Conservation (phyloP, 192 early-diverging fungal genomes). For the Dissophora ornata region DNA sequence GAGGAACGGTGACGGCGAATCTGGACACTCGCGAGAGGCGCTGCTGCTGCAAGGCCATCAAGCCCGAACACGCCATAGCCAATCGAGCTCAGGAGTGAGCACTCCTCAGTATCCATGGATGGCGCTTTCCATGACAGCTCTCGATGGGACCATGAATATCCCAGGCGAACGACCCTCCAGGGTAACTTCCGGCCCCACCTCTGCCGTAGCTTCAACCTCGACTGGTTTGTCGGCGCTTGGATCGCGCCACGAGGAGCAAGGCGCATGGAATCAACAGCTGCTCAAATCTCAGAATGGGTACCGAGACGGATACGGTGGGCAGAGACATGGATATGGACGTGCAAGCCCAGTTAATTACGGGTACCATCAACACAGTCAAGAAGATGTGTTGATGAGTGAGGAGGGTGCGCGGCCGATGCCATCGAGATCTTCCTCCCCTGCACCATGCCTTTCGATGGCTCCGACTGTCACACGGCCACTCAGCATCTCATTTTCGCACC, state of each 20-base stretch:
- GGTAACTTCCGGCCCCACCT: background rate
- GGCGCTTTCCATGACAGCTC: slow-evolving; percentile 32
- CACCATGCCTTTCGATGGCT: slow-evolving; percentile 42
- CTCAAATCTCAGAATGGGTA: slow-evolving; percentile 23
- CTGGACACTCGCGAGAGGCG: background rate
- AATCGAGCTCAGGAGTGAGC: background rate
- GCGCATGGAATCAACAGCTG: slow-evolving; percentile 35
- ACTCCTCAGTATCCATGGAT: slow-evolving; percentile 16
- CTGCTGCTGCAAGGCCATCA: background rate
- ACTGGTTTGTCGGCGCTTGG: background rate
- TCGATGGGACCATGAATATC: slow-evolving; percentile 23
- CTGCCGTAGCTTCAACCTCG: background rate
- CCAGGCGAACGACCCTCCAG: slow-evolving; percentile 14
- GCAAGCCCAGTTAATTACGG: slow-evolving; percentile 16
- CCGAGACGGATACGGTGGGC: background rate
- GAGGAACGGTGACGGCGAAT: background rate
- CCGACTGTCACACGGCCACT: slow-evolving; percentile 34
- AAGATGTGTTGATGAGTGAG: slow-evolving; percentile 47
- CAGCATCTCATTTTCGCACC: slow-evolving; percentile 44
- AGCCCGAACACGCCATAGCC: background rate
- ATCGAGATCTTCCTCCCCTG: slow-evolving; percentile 37
- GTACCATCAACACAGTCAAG: slow-evolving; percentile 14
- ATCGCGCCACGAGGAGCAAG: slow-evolving; percentile 7
- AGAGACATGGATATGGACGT: slow-evolving; percentile 10
- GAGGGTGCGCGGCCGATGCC: slow-evolving; percentile 13